Evolutionary conservation across 768 basidiomycete species (phyloP), one percentile per base, ranked within the genome.

Genomic region (Hydnomerulius pinastri): DNA sequence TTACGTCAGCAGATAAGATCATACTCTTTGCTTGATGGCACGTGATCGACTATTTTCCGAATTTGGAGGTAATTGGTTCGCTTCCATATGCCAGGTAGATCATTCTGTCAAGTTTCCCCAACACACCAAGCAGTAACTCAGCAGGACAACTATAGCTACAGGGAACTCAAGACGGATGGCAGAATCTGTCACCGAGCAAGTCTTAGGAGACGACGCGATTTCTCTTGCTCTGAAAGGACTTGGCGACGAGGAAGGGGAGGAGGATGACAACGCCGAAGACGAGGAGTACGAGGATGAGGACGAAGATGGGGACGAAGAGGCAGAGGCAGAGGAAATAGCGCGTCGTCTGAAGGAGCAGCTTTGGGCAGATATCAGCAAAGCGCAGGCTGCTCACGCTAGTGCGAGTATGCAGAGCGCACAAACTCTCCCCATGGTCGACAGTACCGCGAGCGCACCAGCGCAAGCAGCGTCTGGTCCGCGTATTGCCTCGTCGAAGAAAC

Each of bases 311-410:
- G 82, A 84, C 30, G 79, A 80, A 28, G 68, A 73, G 20, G 86
- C 85, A 4, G 83, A 88, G 50, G 87, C 87, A 2, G 80, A 85
- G 55, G 87, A 85, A 58, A 87, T 88, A 57, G 86, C 86, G 4
- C 77, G 85, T 39, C 74, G 84, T 23, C 70, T 92, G 25, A 83
- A 85, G n/a, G 86, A 86, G 56, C 82, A 91, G 51, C 74, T 91
- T 6, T 85, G 83, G 81, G 89, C 87, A 3, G 86, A 88, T 58
- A 85, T 90, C 42, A 81, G 71, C 60, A 85, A 81, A 62, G 85
- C 77, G 5, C 81, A 78, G 53, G 78, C 77, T 4, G 77, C 77
- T n/a, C 66, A 58, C 33, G 53, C 60, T 6, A 51, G 27, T 12
- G 49, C 64, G 33, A 69, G 61, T n/a, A 13, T 9, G 64, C 67